phyloP scores from a whole-genome alignment of 441 rosid genomes.

The Erodium chrysanthum region DNA sequence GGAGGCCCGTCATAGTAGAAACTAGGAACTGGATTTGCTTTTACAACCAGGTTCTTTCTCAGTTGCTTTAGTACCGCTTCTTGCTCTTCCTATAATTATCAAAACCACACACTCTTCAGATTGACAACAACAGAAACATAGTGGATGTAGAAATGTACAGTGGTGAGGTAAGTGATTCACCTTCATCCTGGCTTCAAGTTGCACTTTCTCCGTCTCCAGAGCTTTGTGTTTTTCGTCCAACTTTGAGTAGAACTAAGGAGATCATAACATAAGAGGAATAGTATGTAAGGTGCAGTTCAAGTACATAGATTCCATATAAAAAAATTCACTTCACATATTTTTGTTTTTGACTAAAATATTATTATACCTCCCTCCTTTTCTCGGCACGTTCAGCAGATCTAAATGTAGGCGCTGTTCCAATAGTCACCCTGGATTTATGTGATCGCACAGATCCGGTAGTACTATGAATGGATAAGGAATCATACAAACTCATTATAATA shows the following conservation, averaged over 20 bases:
- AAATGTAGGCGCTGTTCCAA: conserved; percentile 80
- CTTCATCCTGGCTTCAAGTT: conserved; percentile 69
- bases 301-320: neutral
- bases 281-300: conserved; percentile 12
- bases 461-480: conserved; percentile 25
- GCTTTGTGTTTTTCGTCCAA: conserved; percentile 78
- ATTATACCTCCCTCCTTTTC: conserved; percentile 68
- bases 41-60: conserved; percentile 65
- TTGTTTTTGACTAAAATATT: conserved; percentile 12
- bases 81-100: conserved; percentile 66
- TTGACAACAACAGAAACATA: neutral
- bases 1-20: conserved; percentile 92
- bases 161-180: conserved; percentile 29
- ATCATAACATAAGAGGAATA: conserved; percentile 6
- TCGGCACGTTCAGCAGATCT: conserved; percentile 67
- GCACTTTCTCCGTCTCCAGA: conserved; percentile 60
- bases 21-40: conserved; percentile 88
- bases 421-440: conserved; percentile 50
- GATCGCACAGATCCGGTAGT: conserved; percentile 59
- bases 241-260: conserved; percentile 51
- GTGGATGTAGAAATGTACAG: neutral
- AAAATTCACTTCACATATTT: neutral
- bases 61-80: conserved; percentile 87
- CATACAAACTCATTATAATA: neutral
- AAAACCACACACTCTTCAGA: neutral